Conservation (phyloP, 495 filamentous ascomycete species). For the Alectoria sarmentosa region DNA sequence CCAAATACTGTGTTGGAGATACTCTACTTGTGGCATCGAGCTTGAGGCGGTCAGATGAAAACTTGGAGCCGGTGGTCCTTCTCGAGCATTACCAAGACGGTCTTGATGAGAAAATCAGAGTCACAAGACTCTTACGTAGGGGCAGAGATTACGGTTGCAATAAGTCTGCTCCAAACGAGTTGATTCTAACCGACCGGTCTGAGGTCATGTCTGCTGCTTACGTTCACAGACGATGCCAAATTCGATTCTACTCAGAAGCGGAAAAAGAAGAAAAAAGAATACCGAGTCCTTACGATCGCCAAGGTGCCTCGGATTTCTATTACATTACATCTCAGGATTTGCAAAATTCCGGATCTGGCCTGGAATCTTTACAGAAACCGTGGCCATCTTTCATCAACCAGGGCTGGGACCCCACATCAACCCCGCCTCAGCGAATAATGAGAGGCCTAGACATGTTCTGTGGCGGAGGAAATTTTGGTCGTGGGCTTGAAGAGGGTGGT, state of each 20-base stretch:
- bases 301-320: slow-evolving; percentile 57
- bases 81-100: slow-evolving; percentile 35
- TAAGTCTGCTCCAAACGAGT: slow-evolving; percentile 52
- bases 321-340: slow-evolving; percentile 42
- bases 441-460: slow-evolving; percentile 63
- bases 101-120: slow-evolving; percentile 23
- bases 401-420: slow-evolving; percentile 44
- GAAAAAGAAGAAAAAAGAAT: slow-evolving; percentile 36
- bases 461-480: slow-evolving; percentile 65
- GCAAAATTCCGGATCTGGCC: slow-evolving; percentile 20
- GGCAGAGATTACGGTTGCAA: slow-evolving; percentile 33
- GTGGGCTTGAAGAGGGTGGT: slow-evolving; percentile 66
- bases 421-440: slow-evolving; percentile 30
- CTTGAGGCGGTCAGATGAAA: slow-evolving; percentile 6
- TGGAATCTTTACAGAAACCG: slow-evolving; percentile 11
- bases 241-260: slow-evolving; percentile 45
- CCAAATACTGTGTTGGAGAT: slow-evolving; percentile 42
- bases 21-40: slow-evolving; percentile 41
- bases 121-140: slow-evolving; percentile 43
- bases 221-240: slow-evolving; percentile 48
- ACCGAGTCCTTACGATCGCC: slow-evolving; percentile 54
- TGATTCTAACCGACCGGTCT: slow-evolving; percentile 49
- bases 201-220: slow-evolving; percentile 32
- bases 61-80: slow-evolving; percentile 51
- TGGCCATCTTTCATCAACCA: slow-evolving; percentile 39